phyloP scores from a whole-genome alignment of 768 basidiomycete genomes.

The Pisolithus albus region DNA sequence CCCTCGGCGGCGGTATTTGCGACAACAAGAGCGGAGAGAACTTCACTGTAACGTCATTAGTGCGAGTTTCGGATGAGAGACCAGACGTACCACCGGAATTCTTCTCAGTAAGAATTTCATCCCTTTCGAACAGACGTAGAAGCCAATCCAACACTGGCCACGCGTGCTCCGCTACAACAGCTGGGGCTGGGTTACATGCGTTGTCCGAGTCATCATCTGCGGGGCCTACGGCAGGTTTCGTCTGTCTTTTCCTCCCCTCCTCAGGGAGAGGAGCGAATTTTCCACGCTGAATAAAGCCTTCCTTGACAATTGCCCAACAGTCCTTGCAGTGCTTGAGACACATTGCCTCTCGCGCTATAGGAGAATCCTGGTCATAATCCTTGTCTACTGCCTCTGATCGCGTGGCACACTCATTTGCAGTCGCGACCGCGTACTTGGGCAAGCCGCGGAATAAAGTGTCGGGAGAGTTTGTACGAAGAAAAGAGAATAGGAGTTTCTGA shows the following conservation, averaged over 20 bases:
- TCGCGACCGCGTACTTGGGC: constrained; percentile 38
- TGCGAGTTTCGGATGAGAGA: constrained; percentile 3
- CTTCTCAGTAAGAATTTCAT: constrained; percentile 38
- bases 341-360: constrained; percentile 47
- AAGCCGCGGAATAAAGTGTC: constrained; percentile 46
- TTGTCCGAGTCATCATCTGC: constrained; percentile 18
- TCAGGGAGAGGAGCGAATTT: constrained; percentile 8
- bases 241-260: constrained; percentile 27
- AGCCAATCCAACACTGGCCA: constrained; percentile 74
- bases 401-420: constrained; percentile 1
- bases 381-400: constrained; percentile 10
- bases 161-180: constrained; percentile 50
- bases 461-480: constrained; percentile 51
- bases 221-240: constrained; percentile 22
- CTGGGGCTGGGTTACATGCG: constrained; percentile 8
- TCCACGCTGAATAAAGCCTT: constrained; percentile 43
- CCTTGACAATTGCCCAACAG: constrained; percentile 56
- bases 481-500: constrained; percentile 47
- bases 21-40: constrained; percentile 50
- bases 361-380: constrained; percentile 45
- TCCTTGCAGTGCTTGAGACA: constrained; percentile 48
- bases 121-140: constrained; percentile 59
- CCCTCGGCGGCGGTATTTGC: constrained; percentile 52
- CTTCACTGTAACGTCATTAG: constrained; percentile 23
- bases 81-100: constrained; percentile 21